Conservation (phyloP, 805 yeast genomes). For the Phaffomyces opuntiae region DNA sequence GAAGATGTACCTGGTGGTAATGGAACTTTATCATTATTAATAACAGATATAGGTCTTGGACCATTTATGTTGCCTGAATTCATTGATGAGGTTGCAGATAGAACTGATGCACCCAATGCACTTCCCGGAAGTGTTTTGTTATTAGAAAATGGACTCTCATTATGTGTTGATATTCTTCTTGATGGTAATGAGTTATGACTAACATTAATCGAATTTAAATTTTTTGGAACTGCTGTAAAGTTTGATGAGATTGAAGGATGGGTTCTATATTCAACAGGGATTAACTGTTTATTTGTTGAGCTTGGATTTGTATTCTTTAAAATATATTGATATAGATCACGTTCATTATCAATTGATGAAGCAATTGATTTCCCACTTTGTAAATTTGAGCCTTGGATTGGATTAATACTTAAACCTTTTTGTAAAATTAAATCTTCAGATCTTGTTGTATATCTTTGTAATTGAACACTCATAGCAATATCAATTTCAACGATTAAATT, state of each 20-base stretch:
- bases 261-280: conserved; percentile 64
- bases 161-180: conserved; percentile 27
- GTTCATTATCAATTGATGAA: conserved; percentile 72
- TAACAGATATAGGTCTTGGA: conserved; percentile 25
- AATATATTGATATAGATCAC: conserved; percentile 68
- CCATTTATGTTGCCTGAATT: conserved; percentile 11
- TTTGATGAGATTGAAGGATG: conserved; percentile 52
- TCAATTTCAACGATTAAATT: conserved; percentile 81
- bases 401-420: conserved; percentile 76
- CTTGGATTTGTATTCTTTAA: conserved; percentile 33
- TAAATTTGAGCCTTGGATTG: conserved; percentile 46
- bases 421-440: conserved; percentile 78
- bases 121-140: conserved; percentile 5
- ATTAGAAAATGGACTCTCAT: conserved; percentile 28
- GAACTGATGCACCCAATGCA: conserved; percentile 3
- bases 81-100: conserved; percentile 7
- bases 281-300: conserved; percentile 32
- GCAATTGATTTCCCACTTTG: conserved; percentile 75
- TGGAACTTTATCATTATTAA: conserved; percentile 22
- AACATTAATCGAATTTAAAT: conserved; percentile 3
- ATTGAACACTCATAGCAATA: conserved; percentile 80
- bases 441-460: conserved; percentile 84
- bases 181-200: conserved; percentile 10
- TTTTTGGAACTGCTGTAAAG: conserved; percentile 17
- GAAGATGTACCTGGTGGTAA: conserved; percentile 22